Base-by-base conservation (phyloP, 805 yeast genomes). In the Candida awuae region DNA sequence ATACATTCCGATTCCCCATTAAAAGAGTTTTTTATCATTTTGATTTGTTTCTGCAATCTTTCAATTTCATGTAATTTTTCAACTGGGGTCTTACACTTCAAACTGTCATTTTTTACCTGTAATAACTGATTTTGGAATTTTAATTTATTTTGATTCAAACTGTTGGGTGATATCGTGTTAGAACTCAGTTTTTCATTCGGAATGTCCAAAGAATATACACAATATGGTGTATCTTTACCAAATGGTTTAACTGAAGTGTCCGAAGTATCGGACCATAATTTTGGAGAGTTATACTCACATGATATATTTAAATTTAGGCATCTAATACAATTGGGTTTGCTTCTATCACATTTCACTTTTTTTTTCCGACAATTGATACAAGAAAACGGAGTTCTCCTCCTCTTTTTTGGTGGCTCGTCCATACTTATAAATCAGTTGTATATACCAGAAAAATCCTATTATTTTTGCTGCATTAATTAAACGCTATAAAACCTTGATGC, bases 341-440 rank as follows among this genome's bases (percentile, higher is more conserved):
- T 20, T 19, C 53, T 38, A 35, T 52, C 56, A 43, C 59, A 54
- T 32, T 49, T 51, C 21, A 54, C 39, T 38, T 54, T 54, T 20
- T 45, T 42, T 25, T 37, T 38, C 13, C 57, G 32, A 35, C 59
- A 54, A 13, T 20, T 22, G 6, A 44, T 32, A 31, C 59, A 54
- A 1, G 56, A 49, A 8, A 50, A 36, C 1, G 56, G 55, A 4
- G 49, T 45, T 42, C 56, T 44, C 14, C 58, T 38, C 22, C 43
- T 38, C 36, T 46, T 47, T 29, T 52, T 52, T 8, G 23, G 26
- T 14, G 15, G 32, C 6, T 10, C 16, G 2, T 30, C 12, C 35
- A 30, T 22, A 6, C 13, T 13, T 18, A 3, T 10, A 17, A 15
- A 29, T 18, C 21, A 16, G 19, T 8, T 9, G 13, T 12, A n/a